Conservation (phyloP, 2,329 filamentous ascomycete genomes). For the Sclerotinia spermophila region DNA sequence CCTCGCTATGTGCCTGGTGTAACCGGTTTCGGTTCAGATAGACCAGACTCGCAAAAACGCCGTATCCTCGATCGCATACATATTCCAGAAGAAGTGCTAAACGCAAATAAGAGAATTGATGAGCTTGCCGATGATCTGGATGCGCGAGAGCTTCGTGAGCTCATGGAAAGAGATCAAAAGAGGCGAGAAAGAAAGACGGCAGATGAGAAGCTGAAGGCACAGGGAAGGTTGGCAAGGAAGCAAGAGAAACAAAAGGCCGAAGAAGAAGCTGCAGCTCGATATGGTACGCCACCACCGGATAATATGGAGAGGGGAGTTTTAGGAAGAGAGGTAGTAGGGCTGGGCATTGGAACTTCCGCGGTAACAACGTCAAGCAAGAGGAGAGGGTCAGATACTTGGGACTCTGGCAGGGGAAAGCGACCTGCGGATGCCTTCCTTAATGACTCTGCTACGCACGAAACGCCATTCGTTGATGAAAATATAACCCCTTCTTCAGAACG, state of each 20-base stretch:
- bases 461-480: slow-evolving; percentile 7
- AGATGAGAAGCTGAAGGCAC: slow-evolving; percentile 63
- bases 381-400: slow-evolving; percentile 42
- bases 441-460: slow-evolving; percentile 23
- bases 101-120: slow-evolving; percentile 60
- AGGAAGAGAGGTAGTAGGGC: slow-evolving; percentile 53
- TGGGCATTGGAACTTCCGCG: slow-evolving; percentile 55
- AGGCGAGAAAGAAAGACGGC: slow-evolving; percentile 71
- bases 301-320: slow-evolving; percentile 60
- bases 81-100: slow-evolving; percentile 59
- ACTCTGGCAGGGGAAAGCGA: slow-evolving; percentile 37
- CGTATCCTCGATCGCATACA: slow-evolving; percentile 48
- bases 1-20: slow-evolving; percentile 52
- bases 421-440: slow-evolving; percentile 28
- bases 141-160: slow-evolving; percentile 76
- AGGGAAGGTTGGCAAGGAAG: slow-evolving; percentile 60
- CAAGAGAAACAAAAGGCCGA: slow-evolving; percentile 64
- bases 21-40: slow-evolving; percentile 43
- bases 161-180: slow-evolving; percentile 85
- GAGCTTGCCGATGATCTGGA: slow-evolving; percentile 81
- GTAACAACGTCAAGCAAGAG: slow-evolving; percentile 56
- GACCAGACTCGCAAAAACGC: slow-evolving; percentile 47
- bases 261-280: slow-evolving; percentile 51
- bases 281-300: slow-evolving; percentile 49
- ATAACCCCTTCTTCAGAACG: slow-evolving; percentile 33